A percentile compares a stretch with the other conserved stretches of the same genome.
Evolutionary conservation across 495 filamentous ascomycete species (phyloP).

Genomic region (Choiromyces venosus): DNA sequence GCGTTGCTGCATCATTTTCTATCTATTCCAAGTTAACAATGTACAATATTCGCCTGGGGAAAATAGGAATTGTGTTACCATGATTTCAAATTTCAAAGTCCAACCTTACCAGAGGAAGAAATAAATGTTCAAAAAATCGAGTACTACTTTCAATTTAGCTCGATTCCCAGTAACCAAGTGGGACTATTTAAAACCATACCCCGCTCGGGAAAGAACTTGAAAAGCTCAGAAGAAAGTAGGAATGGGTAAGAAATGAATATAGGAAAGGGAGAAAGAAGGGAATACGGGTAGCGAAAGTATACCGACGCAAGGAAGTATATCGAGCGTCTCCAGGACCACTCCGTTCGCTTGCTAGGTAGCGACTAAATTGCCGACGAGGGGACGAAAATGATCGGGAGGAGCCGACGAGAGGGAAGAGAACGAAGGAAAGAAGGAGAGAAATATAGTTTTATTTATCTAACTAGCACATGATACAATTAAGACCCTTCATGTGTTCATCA

Average conservation of each 20-base stretch:
- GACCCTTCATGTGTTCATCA: background rate
- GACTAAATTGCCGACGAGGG: background rate
- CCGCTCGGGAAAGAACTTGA: background rate
- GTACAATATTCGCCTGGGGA: background rate
- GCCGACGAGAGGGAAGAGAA: background rate
- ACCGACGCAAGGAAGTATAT: background rate
- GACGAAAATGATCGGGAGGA: background rate
- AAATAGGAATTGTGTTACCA: background rate
- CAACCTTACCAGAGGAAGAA: background rate
- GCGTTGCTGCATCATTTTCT: background rate
- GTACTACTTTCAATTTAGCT: background rate
- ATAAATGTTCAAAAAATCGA: background rate
- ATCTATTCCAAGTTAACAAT: background rate
- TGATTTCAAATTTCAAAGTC: background rate
- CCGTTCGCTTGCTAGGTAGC: background rate
- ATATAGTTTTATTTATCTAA: background rate
- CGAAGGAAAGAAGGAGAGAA: background rate
- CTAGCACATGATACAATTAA: conserved; percentile 2
- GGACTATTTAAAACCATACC: background rate
- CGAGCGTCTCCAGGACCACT: conserved; percentile 3
- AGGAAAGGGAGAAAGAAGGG: background rate
- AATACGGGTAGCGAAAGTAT: background rate
- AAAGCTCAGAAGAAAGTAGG: background rate
- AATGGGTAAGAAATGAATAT: background rate
- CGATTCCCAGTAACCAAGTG: background rate